Evolutionary conservation across 176 grass and related monocot genomes (phyloP).

Genomic region (sorghum (Sorghum bicolor)): Sorghum_bicolor_NCBIv3 NC_012873.2:9872501-9873000

Average conservation of each 20-base stretch:
- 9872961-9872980: conserved; percentile 85
- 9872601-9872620: conserved; percentile 80
- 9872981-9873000: conserved; percentile 84
- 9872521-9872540: not conserved
- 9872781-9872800: conserved; percentile 96
- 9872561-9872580: conserved; percentile 89
- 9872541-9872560: conserved; percentile 59
- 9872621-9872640: conserved; percentile 98
- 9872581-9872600: conserved; percentile 97
- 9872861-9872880: conserved; percentile 88
- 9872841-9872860: conserved; percentile 81
- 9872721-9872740: conserved; percentile 95
- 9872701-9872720: conserved; percentile 84
- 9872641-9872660: conserved; percentile 82
- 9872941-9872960: not conserved
- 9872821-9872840: conserved; percentile 76
- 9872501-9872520: not conserved
- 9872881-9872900: conserved; percentile 75
- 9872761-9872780: conserved; percentile 85
- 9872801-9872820: conserved; percentile 79
- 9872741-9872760: conserved; percentile 70
- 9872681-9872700: conserved; percentile 97
- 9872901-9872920: conserved; percentile 4
- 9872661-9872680: conserved; percentile 96
- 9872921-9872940: conserved; percentile 8